Percentiles rank a stretch among this genome's conserved stretches.
These are phyloP conservation scores for Hyaloscypha bicolor DNA, from an alignment of 495 filamentous ascomycete species.

Conservation along the genomic window DNA sequence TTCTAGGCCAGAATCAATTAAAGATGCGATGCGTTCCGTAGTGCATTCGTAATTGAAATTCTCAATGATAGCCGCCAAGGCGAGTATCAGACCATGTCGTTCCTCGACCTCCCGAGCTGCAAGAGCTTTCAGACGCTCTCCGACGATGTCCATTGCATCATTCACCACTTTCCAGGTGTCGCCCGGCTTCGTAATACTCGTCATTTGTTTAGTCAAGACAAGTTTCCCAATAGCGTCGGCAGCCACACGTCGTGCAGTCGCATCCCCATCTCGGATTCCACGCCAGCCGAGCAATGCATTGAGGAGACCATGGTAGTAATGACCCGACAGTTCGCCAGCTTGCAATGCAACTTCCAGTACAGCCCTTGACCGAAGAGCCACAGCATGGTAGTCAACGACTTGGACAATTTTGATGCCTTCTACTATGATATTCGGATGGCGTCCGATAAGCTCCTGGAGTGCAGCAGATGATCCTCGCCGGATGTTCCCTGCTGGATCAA, in stretches of 20 bases:
- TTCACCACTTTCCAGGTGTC: not conserved
- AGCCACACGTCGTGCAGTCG: constrained; percentile 68
- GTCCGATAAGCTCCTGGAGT: constrained; percentile 89
- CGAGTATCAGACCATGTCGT: constrained; percentile 67
- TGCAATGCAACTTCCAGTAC: constrained; percentile 72
- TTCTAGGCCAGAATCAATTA: not conserved
- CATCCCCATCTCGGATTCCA: constrained; percentile 77
- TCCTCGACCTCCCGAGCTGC: constrained; percentile 60
- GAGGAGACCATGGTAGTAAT: constrained; percentile 72
- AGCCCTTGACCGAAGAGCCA: constrained; percentile 82
- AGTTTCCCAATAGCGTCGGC: constrained; percentile 68
- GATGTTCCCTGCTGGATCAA: constrained; percentile 92
- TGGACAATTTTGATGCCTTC: constrained; percentile 86
- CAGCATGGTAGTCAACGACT: constrained; percentile 88
- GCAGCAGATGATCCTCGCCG: constrained; percentile 89
- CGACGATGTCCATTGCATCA: constrained; percentile 7
- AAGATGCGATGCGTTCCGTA: not conserved
- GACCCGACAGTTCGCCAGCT: constrained; percentile 60
- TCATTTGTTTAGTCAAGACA: constrained; percentile 6
- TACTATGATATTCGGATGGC: constrained; percentile 81
- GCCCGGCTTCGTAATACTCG: too few species aligned
- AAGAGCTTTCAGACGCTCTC: constrained; percentile 5
- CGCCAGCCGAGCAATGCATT: constrained; percentile 82
- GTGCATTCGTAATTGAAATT: constrained; percentile 1
- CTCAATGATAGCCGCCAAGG: constrained; percentile 43